Evolutionary conservation across 2,329 filamentous ascomycete species (phyloP).

Genomic region (Phoma sp.): DNA sequence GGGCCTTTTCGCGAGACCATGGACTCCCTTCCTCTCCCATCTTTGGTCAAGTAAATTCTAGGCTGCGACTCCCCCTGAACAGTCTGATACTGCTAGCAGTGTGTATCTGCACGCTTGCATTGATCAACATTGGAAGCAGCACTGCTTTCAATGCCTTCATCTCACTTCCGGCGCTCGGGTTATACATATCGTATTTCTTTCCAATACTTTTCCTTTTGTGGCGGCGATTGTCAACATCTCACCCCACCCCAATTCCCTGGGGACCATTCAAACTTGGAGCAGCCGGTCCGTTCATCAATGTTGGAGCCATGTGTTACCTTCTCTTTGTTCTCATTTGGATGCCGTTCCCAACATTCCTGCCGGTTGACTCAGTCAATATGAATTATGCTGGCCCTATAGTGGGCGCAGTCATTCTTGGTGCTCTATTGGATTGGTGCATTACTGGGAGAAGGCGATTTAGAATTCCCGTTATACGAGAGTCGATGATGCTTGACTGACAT

Average conservation of each 20-base stretch:
- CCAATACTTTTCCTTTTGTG: slow-evolving; percentile 36
- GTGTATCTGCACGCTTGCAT: slow-evolving; percentile 39
- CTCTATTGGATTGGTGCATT: slow-evolving; percentile 31
- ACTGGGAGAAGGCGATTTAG: slow-evolving; percentile 26
- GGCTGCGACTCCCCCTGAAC: slow-evolving; percentile 32
- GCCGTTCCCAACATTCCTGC: slow-evolving; percentile 37
- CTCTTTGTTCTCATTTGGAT: slow-evolving; percentile 38
- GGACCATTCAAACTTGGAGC: slow-evolving; percentile 39
- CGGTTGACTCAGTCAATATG: slow-evolving; percentile 38
- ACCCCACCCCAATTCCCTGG: slow-evolving; percentile 16
- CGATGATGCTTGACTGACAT: too few relatives aligned
- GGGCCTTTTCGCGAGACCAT: slow-evolving; percentile 58
- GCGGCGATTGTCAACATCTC: neutral
- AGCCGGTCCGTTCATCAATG: slow-evolving; percentile 33
- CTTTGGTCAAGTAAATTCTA: slow-evolving; percentile 11
- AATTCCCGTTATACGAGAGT: neutral
- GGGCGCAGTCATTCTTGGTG: slow-evolving; percentile 30
- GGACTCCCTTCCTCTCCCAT: slow-evolving; percentile 50
- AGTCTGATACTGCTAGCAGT: slow-evolving; percentile 31
- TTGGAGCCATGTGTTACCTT: slow-evolving; percentile 32
- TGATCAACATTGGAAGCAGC: slow-evolving; percentile 40
- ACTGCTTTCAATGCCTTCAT: slow-evolving; percentile 47
- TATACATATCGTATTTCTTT: slow-evolving; percentile 43
- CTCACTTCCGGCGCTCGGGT: slow-evolving; percentile 39
- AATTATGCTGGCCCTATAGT: slow-evolving; percentile 42